These are phyloP conservation scores for Dipodascus geniculatus DNA, from an alignment of 805 yeast species.

Conservation along the genomic window DNA sequence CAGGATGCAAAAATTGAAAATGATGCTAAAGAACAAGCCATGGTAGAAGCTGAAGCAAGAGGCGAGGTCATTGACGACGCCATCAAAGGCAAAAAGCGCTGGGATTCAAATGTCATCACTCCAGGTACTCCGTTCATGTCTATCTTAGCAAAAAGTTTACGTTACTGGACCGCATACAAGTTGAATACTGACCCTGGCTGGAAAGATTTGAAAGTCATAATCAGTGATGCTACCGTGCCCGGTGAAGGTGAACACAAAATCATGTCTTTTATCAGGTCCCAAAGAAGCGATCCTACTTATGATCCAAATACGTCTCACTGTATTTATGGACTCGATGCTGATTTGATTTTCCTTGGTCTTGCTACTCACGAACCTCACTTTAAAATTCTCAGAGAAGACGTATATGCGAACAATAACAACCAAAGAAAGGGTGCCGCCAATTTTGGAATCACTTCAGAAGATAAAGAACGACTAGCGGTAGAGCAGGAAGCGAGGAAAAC, in stretches of 20 bases:
- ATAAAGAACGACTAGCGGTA: slow-evolving; percentile 29
- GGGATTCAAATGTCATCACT: slow-evolving; percentile 96
- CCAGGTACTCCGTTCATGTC: slow-evolving; percentile 99
- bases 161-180: slow-evolving; percentile 90
- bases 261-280: slow-evolving; percentile 90
- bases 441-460: slow-evolving; percentile 49
- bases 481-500: slow-evolving; percentile 25
- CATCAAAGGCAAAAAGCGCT: slow-evolving; percentile 54
- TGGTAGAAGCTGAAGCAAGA: slow-evolving; percentile 44
- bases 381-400: slow-evolving; percentile 88
- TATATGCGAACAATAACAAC: slow-evolving; percentile 60
- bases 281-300: slow-evolving; percentile 74
- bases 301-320: slow-evolving; percentile 92
- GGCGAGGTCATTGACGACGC: slow-evolving; percentile 73
- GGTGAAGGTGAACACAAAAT: slow-evolving; percentile 99
- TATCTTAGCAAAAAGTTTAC: slow-evolving; percentile 63
- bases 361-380: slow-evolving; percentile 98
- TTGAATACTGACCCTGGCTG: slow-evolving; percentile 85
- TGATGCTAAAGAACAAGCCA: slow-evolving; percentile 50
- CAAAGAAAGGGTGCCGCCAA: slow-evolving; percentile 31
- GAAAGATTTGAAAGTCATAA: slow-evolving; percentile 77
- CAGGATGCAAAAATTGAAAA: slow-evolving; percentile 69
- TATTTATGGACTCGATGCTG: slow-evolving; percentile 96
- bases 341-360: slow-evolving; percentile 85
- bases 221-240: slow-evolving; percentile 93